A percentile compares a stretch with the other conserved stretches of the same genome.
These are phyloP conservation scores for Polytrichum formosum DNA, from an alignment of 225 moss, liverwort and hornwort genomes.

Conservation along the genomic window DNA sequence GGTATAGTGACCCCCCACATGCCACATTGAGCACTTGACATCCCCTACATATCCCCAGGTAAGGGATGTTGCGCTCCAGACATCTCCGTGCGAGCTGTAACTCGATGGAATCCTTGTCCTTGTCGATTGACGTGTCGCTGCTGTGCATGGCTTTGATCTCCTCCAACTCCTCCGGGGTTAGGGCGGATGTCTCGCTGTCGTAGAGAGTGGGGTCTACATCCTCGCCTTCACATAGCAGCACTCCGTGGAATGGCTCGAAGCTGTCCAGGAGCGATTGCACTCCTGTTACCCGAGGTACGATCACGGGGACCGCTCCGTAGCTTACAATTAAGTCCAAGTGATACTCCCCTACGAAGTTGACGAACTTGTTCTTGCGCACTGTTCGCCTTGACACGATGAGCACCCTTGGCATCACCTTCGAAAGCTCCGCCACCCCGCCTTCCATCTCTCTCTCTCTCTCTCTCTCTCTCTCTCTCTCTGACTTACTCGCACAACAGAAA, in stretches of 20 bases:
- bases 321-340: slow-evolving; percentile 91
- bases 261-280: slow-evolving; percentile 80
- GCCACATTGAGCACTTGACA: slow-evolving; percentile 92
- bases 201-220: slow-evolving; percentile 88
- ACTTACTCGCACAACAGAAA: background rate
- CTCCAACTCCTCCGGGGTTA: slow-evolving; percentile 69
- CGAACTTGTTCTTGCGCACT: slow-evolving; percentile 97
- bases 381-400: slow-evolving; percentile 92
- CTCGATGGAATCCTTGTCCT: slow-evolving; percentile 94
- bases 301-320: slow-evolving; percentile 95
- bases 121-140: slow-evolving; percentile 87
- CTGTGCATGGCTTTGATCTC: slow-evolving; percentile 72
- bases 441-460: slow-evolving; percentile 24
- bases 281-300: slow-evolving; percentile 90
- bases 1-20: slow-evolving; percentile 85
- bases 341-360: slow-evolving; percentile 98
- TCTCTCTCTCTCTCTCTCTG: background rate
- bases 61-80: slow-evolving; percentile 94
- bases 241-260: slow-evolving; percentile 99
- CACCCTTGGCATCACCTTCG: slow-evolving; percentile 81
- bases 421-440: slow-evolving; percentile 50
- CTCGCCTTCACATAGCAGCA: slow-evolving; percentile 94
- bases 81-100: slow-evolving; percentile 94
- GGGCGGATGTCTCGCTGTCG: slow-evolving; percentile 71
- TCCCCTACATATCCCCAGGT: slow-evolving; percentile 89